Evolutionary conservation across 257 asterid genomes (phyloP).

Genomic region (Catharanthus roseus): DNA sequence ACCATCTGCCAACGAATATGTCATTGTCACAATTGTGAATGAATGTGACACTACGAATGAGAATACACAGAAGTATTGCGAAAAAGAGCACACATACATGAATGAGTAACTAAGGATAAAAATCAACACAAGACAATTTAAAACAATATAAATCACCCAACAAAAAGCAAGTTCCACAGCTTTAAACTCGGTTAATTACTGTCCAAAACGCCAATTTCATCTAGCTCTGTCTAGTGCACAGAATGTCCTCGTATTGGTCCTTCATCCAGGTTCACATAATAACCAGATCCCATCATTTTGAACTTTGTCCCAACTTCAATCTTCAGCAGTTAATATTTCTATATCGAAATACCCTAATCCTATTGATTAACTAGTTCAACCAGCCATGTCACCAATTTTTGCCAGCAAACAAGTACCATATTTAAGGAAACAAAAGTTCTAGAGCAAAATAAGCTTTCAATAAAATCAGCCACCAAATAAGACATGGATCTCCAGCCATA

Average conservation of each 20-base stretch:
- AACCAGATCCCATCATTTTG: neutral
- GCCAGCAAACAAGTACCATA: neutral
- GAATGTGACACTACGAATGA: neutral
- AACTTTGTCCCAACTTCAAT: neutral
- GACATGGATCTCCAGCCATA: neutral
- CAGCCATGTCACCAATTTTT: neutral
- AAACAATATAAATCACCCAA: neutral
- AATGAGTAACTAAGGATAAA: neutral
- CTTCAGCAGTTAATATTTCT: neutral
- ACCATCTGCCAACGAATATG: conserved; percentile 3
- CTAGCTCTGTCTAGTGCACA: no score
- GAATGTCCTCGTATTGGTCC: neutral
- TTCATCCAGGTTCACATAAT: neutral
- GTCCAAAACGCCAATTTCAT: neutral
- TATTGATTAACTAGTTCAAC: neutral
- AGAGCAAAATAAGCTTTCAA: neutral
- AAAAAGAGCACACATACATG: no score
- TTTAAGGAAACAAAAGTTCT: neutral
- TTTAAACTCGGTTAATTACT: neutral
- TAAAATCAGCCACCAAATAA: neutral
- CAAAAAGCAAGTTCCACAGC: neutral
- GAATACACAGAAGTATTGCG: no score
- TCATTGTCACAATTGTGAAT: neutral
- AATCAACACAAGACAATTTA: neutral
- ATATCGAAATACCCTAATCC: neutral